Percentiles rank a stretch among this genome's conserved stretches.
phyloP scores from a whole-genome alignment of 192 early-diverging fungal genomes.

The Oehlia diaphana region DNA sequence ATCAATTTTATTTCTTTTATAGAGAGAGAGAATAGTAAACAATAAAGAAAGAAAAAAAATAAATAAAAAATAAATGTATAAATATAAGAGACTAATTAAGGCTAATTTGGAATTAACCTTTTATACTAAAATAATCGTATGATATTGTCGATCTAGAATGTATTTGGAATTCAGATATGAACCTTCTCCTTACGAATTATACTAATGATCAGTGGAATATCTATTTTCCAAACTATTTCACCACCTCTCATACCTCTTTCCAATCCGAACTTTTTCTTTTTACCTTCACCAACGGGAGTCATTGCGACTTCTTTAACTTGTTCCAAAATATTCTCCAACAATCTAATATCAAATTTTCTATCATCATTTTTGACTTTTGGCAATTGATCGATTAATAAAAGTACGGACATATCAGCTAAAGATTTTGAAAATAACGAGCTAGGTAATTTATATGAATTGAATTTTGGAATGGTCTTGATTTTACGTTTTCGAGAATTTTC shows the following conservation, averaged over 20 bases:
- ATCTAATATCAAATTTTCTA: neutral
- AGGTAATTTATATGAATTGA: neutral
- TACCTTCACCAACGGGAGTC: neutral
- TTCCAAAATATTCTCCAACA: neutral
- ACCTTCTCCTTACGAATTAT: neutral
- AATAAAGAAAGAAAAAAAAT: neutral
- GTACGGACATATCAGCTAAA: neutral
- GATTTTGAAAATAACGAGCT: neutral
- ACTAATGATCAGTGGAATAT: neutral
- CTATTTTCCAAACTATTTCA: slow-evolving; percentile 9
- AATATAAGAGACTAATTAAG: neutral
- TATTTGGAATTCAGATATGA: neutral
- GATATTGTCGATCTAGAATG: neutral
- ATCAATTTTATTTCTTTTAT: neutral
- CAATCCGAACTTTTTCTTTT: slow-evolving; percentile 8
- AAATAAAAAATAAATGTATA: neutral
- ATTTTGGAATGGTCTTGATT: neutral
- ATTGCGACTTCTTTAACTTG: neutral
- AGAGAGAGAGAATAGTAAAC: neutral
- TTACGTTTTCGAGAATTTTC: neutral
- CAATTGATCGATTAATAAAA: neutral
- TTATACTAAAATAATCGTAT: neutral
- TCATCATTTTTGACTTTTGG: neutral
- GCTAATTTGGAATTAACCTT: too few relatives aligned
- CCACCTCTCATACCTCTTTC: neutral